phyloP scores from a whole-genome alignment of 164 flowering plant genomes.

The Macadamia integrifolia region DNA sequence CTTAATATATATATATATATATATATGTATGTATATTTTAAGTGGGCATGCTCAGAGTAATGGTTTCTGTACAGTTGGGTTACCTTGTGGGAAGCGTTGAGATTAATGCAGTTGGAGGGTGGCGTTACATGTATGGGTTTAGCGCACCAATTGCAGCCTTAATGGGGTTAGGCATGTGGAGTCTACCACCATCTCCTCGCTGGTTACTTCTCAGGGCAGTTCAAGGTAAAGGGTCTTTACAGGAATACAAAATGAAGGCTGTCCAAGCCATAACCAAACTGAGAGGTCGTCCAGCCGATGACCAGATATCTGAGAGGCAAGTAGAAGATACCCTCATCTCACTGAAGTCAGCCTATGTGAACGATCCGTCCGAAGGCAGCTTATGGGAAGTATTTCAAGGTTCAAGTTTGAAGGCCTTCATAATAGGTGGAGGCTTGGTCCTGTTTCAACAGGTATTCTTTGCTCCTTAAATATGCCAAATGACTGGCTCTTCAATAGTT shows the following conservation, averaged over 20 bases:
- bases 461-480: slow-evolving; percentile 2
- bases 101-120: slow-evolving; percentile 75
- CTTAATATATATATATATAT: not conserved
- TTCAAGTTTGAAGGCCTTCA: slow-evolving; percentile 79
- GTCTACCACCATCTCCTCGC: slow-evolving; percentile 83
- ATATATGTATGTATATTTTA: slow-evolving; percentile 2
- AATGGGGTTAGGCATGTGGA: slow-evolving; percentile 89
- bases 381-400: slow-evolving; percentile 84
- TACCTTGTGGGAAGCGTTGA: slow-evolving; percentile 77
- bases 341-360: slow-evolving; percentile 55
- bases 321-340: slow-evolving; percentile 76
- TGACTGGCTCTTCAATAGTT: not conserved
- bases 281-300: slow-evolving; percentile 74
- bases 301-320: slow-evolving; percentile 61
- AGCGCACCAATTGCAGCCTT: slow-evolving; percentile 67
- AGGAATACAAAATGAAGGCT: slow-evolving; percentile 72
- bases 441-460: slow-evolving; percentile 79
- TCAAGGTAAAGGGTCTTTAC: slow-evolving; percentile 74
- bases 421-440: slow-evolving; percentile 91
- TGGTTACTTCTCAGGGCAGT: slow-evolving; percentile 91
- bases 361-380: slow-evolving; percentile 61
- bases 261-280: slow-evolving; percentile 57
- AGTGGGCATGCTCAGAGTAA: slow-evolving; percentile 4
- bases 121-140: slow-evolving; percentile 88
- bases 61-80: slow-evolving; percentile 54